These are phyloP conservation scores for Blastocystis sp. DNA, from an alignment of 352 stramenopile species.

Conservation along the genomic window DNA sequence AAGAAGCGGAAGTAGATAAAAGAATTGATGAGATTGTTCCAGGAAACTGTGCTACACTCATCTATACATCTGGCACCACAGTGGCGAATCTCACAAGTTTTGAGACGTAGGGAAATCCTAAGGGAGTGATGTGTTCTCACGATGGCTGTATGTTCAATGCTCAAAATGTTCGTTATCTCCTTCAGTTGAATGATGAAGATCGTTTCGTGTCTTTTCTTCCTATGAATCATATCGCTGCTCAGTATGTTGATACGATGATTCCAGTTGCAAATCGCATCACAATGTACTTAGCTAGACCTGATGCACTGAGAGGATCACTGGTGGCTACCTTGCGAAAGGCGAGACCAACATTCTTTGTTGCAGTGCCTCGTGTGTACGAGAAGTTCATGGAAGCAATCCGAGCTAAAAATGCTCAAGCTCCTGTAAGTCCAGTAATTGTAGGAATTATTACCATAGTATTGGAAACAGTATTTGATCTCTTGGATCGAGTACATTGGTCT, in stretches of 20 bases:
- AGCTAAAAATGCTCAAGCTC: conserved; percentile 29
- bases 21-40: conserved; percentile 68
- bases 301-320: conserved; percentile 78
- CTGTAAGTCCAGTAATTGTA: background rate
- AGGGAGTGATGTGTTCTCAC: conserved; percentile 72
- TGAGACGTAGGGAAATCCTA: conserved; percentile 68
- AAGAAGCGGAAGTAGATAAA: conserved; percentile 65
- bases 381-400: conserved; percentile 76
- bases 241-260: conserved; percentile 73
- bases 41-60: conserved; percentile 69
- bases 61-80: conserved; percentile 72
- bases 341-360: conserved; percentile 79
- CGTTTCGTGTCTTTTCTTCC: conserved; percentile 72
- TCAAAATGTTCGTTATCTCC: conserved; percentile 32
- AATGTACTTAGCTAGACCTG: conserved; percentile 78
- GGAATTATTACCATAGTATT: conserved; percentile 75
- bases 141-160: conserved; percentile 70
- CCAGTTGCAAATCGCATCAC: conserved; percentile 73
- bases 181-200: conserved; percentile 71
- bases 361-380: conserved; percentile 80
- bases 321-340: conserved; percentile 76
- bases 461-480: conserved; percentile 85
- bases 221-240: conserved; percentile 75
- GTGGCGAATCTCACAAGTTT: background rate
- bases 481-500: conserved; percentile 81